Evolutionary conservation across 805 yeast genomes (phyloP).

Genomic region (Jamesozyma gamospora): DNA sequence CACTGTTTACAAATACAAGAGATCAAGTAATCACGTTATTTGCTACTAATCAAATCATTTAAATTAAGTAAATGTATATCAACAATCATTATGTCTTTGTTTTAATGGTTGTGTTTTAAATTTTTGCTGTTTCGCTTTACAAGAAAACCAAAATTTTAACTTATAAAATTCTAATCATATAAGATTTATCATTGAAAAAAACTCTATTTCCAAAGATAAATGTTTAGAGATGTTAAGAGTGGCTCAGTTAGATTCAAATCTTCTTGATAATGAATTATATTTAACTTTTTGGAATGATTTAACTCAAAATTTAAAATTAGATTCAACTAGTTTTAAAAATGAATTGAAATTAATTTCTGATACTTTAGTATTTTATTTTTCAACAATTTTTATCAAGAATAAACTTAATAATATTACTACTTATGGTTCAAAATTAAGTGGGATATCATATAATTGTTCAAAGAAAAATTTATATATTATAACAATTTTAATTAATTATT

Average conservation of each 20-base stretch:
- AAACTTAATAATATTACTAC: constrained; percentile 4
- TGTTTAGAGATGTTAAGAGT: constrained; percentile 13
- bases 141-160: too few relatives aligned
- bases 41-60: too few relatives aligned
- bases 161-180: too few relatives aligned
- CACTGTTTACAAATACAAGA: too few relatives aligned
- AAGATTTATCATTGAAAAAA: too few relatives aligned
- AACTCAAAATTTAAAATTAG: constrained; percentile 5
- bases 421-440: constrained; percentile 12
- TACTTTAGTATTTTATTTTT: constrained; percentile 14
- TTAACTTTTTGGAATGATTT: constrained; percentile 11
- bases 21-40: too few relatives aligned
- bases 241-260: constrained; percentile 16
- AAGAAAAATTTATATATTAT: constrained; percentile 10
- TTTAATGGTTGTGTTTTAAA: too few relatives aligned
- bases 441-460: constrained; percentile 9
- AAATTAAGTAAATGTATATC: too few relatives aligned
- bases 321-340: constrained; percentile 5
- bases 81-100: too few relatives aligned
- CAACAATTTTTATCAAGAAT: constrained; percentile 5
- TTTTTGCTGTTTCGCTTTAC: too few relatives aligned
- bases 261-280: constrained; percentile 15
- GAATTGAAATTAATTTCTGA: constrained; percentile 15
- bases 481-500: constrained; percentile 10
- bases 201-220: too few relatives aligned